Evolutionary conservation across 495 filamentous ascomycete species (phyloP).

Genomic region (Penicilliopsis zonata): DNA sequence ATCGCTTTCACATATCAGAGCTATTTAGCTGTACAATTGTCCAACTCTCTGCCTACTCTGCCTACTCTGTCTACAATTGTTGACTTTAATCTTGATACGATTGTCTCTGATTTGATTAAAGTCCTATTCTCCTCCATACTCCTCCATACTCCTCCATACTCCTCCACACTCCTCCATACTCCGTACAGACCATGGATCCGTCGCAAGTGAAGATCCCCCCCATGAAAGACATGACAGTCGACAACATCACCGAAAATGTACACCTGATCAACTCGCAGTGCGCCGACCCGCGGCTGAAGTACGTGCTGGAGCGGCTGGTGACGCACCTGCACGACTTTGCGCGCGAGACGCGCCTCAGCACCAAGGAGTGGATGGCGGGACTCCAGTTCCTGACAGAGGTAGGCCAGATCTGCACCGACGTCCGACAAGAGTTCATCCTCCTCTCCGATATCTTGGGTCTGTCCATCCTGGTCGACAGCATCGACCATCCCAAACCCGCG

Average conservation of each 20-base stretch:
- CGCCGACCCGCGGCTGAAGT: constrained; percentile 51
- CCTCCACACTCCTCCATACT: neutral
- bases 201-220: constrained; percentile 39
- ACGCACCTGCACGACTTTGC: constrained; percentile 77
- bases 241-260: constrained; percentile 75
- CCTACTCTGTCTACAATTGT: too few species aligned
- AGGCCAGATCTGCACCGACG: constrained; percentile 62
- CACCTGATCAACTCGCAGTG: constrained; percentile 63
- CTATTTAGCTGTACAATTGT: too few species aligned
- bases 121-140: too few species aligned
- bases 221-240: constrained; percentile 63
- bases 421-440: constrained; percentile 86
- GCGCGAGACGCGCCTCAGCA: constrained; percentile 67
- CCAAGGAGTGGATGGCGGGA: constrained; percentile 67
- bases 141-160: too few species aligned
- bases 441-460: constrained; percentile 86
- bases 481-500: constrained; percentile 80
- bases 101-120: too few species aligned
- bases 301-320: constrained; percentile 61
- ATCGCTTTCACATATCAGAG: too few species aligned
- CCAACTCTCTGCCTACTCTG: too few species aligned
- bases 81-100: too few species aligned
- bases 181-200: constrained; percentile 34
- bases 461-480: constrained; percentile 77
- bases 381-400: constrained; percentile 58